Percentiles rank a stretch among this genome's conserved stretches.
Evolutionary conservation across 352 stramenopile genomes (phyloP).

Genomic region (Globisporangium carolinianum): DNA sequence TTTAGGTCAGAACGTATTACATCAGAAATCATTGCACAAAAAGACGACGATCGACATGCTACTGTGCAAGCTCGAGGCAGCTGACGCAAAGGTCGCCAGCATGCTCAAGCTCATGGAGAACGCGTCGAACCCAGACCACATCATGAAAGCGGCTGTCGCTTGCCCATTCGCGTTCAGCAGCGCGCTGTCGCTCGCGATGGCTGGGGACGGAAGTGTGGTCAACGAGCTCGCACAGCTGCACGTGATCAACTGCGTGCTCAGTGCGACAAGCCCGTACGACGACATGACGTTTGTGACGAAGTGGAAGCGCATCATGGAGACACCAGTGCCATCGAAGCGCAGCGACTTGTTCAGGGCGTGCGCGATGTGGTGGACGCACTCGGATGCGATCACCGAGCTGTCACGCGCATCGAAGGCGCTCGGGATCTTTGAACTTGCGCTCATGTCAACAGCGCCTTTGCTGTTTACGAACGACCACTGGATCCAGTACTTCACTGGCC

Average conservation of each 20-base stretch:
- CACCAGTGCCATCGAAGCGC: background rate
- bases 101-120: background rate
- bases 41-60: background rate
- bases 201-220: background rate
- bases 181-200: constrained; percentile 4
- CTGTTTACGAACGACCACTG: constrained; percentile 11
- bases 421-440: constrained; percentile 6
- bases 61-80: background rate
- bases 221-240: constrained; percentile 1
- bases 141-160: background rate
- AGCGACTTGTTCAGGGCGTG: background rate
- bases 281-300: constrained; percentile 2
- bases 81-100: background rate
- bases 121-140: background rate
- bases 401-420: constrained; percentile 2
- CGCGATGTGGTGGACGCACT: constrained; percentile 5
- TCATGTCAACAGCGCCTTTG: constrained; percentile 5
- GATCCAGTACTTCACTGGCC: constrained; percentile 10
- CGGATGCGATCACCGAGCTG: constrained; percentile 3
- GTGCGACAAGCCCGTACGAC: background rate
- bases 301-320: constrained; percentile 4
- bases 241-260: constrained; percentile 3
- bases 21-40: background rate
- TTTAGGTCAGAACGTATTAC: too few species aligned
- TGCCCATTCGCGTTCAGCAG: constrained; percentile 5